phyloP scores from a whole-genome alignment of 768 basidiomycete genomes.

The Tulasnella sp. region DNA sequence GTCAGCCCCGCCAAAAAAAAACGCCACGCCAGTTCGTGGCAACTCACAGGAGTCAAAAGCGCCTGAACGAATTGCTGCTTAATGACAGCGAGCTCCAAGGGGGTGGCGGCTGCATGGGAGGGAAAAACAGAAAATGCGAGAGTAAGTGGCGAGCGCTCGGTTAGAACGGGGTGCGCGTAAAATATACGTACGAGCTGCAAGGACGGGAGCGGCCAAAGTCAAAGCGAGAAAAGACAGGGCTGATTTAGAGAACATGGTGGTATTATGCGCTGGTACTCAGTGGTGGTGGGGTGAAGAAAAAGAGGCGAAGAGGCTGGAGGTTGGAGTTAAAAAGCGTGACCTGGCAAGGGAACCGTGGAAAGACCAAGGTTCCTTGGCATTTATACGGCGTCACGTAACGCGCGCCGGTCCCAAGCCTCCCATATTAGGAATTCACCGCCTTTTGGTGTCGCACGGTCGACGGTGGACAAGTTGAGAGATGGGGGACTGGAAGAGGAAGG shows the following conservation, averaged over 20 bases:
- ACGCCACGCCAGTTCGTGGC: background rate
- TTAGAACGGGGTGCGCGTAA: background rate
- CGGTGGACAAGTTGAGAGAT: background rate
- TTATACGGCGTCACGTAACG: background rate
- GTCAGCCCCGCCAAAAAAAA: background rate
- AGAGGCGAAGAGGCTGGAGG: background rate
- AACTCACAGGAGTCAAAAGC: conserved; percentile 26
- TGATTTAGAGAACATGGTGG: conserved; percentile 13
- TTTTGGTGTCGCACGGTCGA: background rate
- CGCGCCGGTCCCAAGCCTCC: background rate
- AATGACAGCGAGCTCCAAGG: conserved; percentile 21
- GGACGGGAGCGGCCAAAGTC: background rate
- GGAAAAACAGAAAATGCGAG: background rate
- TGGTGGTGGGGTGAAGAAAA: background rate
- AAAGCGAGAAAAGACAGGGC: conserved; percentile 4
- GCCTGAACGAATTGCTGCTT: conserved; percentile 29
- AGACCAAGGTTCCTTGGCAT: background rate
- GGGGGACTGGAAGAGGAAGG: background rate
- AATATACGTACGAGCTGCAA: conserved; percentile 21
- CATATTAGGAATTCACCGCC: background rate
- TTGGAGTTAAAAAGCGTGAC: background rate
- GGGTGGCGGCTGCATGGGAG: conserved; percentile 17
- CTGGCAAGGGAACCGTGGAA: background rate
- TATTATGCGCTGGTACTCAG: background rate
- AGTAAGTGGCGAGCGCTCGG: background rate